Evolutionary conservation across 371 early-diverging fungal genomes (phyloP), one percentile per base, ranked within the genome.

Genomic region (Paraphysoderma sedebokerense): DNA sequence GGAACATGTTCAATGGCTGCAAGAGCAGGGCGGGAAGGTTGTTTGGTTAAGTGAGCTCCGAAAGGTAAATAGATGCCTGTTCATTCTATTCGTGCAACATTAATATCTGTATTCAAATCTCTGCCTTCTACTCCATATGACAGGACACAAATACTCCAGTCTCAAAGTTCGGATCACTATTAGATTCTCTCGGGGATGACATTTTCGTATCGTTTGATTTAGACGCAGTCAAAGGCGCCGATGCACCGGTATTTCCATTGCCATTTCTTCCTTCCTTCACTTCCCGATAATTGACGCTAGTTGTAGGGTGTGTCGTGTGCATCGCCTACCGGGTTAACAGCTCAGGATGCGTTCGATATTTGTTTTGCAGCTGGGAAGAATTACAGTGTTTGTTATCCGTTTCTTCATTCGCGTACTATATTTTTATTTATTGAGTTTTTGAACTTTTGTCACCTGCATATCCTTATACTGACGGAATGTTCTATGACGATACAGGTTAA

Each of bases 191-290:
- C 17, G 13, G 41, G 38, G 13, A 28, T 3, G 46, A 12, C 11
- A 35, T 49, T 2, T 49, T 49, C 29, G 50, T 49, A 29, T 49
- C 50, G 24, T 49, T 49, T 28, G 50, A 49, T 17, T 13, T 49
- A 20, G 50, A 49, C 20, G 30, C 50, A 0, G 45, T 49, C 1
- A 15, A 31, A 8, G 5, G n/a, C 9, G 24, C 27, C 2, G 50
- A 39, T 24, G 38, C 44, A 1, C 50, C 50, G 4, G 49, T 24
- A 19, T 22, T 11, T 5, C 15, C 12, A 36, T 0, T 6, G 17
- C 19, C 6, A 22, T 20, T 2, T n/a, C 39, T 13, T 39, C 39
- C 24, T 12, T n/a, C 9, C 3, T 24, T 20, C 17, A 5, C 4
- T 12, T 40, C 1, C 27, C 3, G 22, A 3, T 3, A 17, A n/a